Evolutionary conservation across 1,284 basidiomycete species (phyloP).

Genomic region (Moesziomyces antarcticus): DNA sequence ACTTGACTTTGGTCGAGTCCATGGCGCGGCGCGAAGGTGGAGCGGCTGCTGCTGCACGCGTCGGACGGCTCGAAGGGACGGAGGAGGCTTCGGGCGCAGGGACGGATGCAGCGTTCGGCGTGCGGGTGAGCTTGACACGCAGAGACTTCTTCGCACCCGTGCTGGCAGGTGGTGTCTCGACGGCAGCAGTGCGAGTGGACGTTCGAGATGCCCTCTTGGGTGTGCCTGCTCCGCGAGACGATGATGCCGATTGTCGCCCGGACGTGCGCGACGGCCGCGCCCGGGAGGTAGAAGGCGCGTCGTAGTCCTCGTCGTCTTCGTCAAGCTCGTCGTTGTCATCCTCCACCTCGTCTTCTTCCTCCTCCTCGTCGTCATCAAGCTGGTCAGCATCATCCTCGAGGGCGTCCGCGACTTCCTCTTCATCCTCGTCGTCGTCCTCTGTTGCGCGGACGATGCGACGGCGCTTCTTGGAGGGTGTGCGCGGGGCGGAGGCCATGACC

Average conservation of each 20-base stretch:
- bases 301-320: constrained; percentile 57
- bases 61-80: constrained; percentile 4
- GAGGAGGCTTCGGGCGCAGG: constrained; percentile 11
- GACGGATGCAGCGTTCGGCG: constrained; percentile 14
- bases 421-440: constrained; percentile 32
- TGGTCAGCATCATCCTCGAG: constrained; percentile 42
- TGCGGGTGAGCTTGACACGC: constrained; percentile 41
- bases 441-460: constrained; percentile 15
- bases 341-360: constrained; percentile 58
- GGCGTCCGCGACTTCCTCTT: constrained; percentile 27
- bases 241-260: constrained; percentile 1
- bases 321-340: constrained; percentile 67
- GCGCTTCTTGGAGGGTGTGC: constrained; percentile 36
- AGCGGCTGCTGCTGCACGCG: constrained; percentile 7
- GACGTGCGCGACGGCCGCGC: constrained; percentile 4
- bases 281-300: constrained; percentile 35
- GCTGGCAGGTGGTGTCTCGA: constrained; percentile 11
- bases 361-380: constrained; percentile 57
- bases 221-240: constrained; percentile 2
- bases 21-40: constrained; percentile 15
- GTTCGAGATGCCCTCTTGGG: constrained; percentile 21
- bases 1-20: constrained; percentile 37
- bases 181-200: constrained; percentile 15
- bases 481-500: constrained; percentile 22
- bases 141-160: constrained; percentile 28